These are phyloP conservation scores for Butyriboletus loyo DNA, from an alignment of 768 basidiomycete genomes.

Conservation along the genomic window DNA sequence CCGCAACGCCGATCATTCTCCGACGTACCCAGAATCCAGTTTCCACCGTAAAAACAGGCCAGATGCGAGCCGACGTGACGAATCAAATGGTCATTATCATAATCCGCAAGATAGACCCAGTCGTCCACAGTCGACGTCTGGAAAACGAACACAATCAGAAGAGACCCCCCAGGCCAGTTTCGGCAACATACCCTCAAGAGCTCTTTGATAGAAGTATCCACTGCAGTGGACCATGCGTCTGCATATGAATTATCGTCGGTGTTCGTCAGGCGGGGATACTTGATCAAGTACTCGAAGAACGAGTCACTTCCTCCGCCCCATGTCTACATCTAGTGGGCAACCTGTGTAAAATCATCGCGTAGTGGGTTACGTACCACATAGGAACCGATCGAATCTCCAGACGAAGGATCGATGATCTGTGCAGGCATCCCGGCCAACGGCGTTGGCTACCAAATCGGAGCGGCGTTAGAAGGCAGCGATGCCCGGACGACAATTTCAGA, in stretches of 20 bases:
- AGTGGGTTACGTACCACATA: conserved; percentile 48
- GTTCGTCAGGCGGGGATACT: conserved; percentile 64
- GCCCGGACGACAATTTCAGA: background rate
- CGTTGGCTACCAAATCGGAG: conserved; percentile 7
- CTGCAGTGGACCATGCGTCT: conserved; percentile 67
- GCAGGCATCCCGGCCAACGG: conserved; percentile 50
- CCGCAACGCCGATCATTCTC: background rate
- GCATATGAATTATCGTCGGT: conserved; percentile 60
- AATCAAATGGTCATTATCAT: conserved; percentile 41
- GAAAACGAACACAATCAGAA: background rate
- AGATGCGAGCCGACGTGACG: conserved; percentile 69
- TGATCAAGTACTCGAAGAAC: conserved; percentile 77
- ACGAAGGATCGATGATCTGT: conserved; percentile 53
- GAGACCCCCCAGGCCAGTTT: rapidly evolving
- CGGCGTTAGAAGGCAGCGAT: background rate
- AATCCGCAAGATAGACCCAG: conserved; percentile 64
- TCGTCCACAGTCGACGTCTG: conserved; percentile 66
- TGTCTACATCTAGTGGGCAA: conserved; percentile 39
- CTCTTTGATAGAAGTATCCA: conserved; percentile 63
- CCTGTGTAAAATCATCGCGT: background rate
- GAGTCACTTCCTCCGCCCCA: conserved; percentile 72
- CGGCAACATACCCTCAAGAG: conserved; percentile 47
- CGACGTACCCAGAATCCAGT: conserved; percentile 66
- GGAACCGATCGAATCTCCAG: conserved; percentile 46
- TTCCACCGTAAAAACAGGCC: conserved; percentile 73